Evolutionary conservation across 2,329 filamentous ascomycete species (phyloP).

Genomic region (Sclerotinia minor): DNA sequence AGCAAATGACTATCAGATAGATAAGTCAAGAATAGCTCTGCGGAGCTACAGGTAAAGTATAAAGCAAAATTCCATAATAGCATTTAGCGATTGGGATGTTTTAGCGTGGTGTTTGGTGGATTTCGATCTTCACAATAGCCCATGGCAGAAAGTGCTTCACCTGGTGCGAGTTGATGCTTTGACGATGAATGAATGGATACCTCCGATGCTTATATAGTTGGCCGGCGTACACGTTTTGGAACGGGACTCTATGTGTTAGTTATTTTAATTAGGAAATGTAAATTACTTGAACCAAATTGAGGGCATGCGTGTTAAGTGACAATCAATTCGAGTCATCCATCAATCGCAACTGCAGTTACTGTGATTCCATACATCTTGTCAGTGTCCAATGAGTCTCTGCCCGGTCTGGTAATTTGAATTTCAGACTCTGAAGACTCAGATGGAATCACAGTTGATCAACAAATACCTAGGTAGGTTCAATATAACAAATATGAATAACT

Average conservation of each 20-base stretch:
- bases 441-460: background rate
- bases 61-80: slow-evolving; percentile 42
- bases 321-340: background rate
- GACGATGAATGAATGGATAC: slow-evolving; percentile 37
- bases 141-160: slow-evolving; percentile 52
- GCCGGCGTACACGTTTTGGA: slow-evolving; percentile 21
- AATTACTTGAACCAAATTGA: background rate
- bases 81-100: slow-evolving; percentile 47
- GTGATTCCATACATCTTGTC: background rate
- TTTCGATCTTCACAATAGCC: slow-evolving; percentile 45
- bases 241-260: slow-evolving; percentile 15
- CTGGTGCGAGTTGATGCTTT: slow-evolving; percentile 43
- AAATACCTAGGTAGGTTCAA: background rate
- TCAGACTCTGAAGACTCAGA: background rate
- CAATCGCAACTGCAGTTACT: background rate
- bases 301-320: background rate
- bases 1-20: slow-evolving; percentile 94
- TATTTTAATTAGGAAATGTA: slow-evolving; percentile 16
- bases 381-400: background rate
- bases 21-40: slow-evolving; percentile 34
- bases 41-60: slow-evolving; percentile 41
- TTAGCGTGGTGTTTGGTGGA: slow-evolving; percentile 55
- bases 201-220: slow-evolving; percentile 7
- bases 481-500: background rate
- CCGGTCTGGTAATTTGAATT: background rate